Base-by-base conservation (phyloP, 345 rosid species). In the Xanthoceras sorbifolium region DNA sequence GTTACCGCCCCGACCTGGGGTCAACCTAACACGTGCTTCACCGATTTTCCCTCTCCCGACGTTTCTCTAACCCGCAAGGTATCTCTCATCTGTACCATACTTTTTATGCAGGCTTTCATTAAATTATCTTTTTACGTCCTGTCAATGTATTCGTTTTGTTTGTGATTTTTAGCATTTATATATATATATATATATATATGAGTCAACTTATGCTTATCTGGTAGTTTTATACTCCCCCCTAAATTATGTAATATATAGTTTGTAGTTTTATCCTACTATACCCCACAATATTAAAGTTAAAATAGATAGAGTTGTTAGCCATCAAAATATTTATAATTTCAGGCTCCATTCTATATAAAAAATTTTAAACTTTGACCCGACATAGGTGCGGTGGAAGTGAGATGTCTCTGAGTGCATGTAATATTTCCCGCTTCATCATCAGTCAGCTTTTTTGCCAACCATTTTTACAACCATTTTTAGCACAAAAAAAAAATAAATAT, bases 61-160 rank as follows among this genome's bases (percentile, higher is more conserved):
- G 77, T 93, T 62, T 91, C 99, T 23, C 97, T 96, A 20, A 90
- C 99, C 54, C 98, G 99, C 84, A 96, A 96, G 97, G 99, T 94
- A 84, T n/a, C 40, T 14, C 3, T 20, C 42, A 12, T 26, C 20
- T 52, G 1, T 9, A 42, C 20, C 18, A 0, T 42, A 23, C 9
- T 18, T 42, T 31, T 23, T 4, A 14, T 34, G 2, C 4, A 36
- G 6, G 29, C 62, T 67, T 71, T 7, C 40, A 6, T 31, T 63
- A 9, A 7, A 46, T 26, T 25, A 9, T 18, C 17, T 50, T 46
- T 2, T 57, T 57, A 60, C 14, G 9, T 34, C 17, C 62, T 48
- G 26, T 68, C 48, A 9, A 18, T 46, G 22, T 55, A 67, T 44
- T 32, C 25, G 11, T 64, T 46, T 28, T 18, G 23, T 14, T 38